Evolutionary conservation across 495 filamentous ascomycete species (phyloP), one percentile per base, ranked within the genome.

Genomic region (Glonium stellatum): DNA sequence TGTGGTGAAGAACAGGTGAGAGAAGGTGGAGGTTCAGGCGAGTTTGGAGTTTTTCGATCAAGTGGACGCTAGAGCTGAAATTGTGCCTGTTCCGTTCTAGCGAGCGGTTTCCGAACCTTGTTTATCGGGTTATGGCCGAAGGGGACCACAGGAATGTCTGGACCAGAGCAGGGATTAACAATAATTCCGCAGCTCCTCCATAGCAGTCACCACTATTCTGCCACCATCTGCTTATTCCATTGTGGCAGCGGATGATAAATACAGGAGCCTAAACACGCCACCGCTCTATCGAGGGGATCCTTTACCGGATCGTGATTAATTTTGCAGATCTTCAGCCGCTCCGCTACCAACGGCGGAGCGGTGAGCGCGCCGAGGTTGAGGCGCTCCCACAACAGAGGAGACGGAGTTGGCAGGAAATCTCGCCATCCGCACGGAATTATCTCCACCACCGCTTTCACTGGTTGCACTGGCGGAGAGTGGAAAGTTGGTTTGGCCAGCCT

Each of bases 21-120:
- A 51, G 48, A 21, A 18, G 48, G 21, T n/a, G 25, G 25, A 13
- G 12, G 15, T n/a, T n/a, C 11, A 23, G 48, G 48, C 48, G 48
- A 51, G 48, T 51, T 22, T 31, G 25, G 48, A 51, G 48, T 51
- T 51, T 51, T 51, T 23, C 25, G 12, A 31, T 23, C 48, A 23
- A 23, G 48, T 23, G 19, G 48, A 51, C 21, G 48, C 21, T 51
- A 31, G 21, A 23, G 13, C 11, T 31, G 19, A 51, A 51, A 51
- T 12, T 31, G 21, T 23, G 12, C 48, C 48, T n/a, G 4, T 23
- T 23, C 21, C 19, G 15, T 23, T 4, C 48, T 51, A 51, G 48
- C 48, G 11, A 13, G 25, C 48, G 5, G 48, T 51, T 51, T 51
- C 25, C 25, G 21, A 51, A 51, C 48, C 15, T 51, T 51, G 48